Conservation (phyloP, 805 yeast genomes). For the Isabelozyma gotoi region DNA sequence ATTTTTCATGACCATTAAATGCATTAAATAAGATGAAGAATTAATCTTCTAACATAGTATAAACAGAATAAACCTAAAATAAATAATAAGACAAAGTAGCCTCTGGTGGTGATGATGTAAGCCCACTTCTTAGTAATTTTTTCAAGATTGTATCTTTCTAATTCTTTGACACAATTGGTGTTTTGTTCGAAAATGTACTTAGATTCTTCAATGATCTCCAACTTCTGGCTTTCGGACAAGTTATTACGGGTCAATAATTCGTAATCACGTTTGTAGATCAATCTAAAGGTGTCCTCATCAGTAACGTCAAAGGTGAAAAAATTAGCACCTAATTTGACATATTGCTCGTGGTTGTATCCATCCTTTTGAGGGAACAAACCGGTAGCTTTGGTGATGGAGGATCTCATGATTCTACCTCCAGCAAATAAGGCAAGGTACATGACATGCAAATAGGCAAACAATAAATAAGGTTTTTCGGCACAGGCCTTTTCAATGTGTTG, state of each 20-base stretch:
- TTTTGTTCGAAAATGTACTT: slow-evolving; percentile 64
- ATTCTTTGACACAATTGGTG: slow-evolving; percentile 59
- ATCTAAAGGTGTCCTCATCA: slow-evolving; percentile 64
- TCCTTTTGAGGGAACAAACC: slow-evolving; percentile 75
- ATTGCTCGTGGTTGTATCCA: slow-evolving; percentile 64
- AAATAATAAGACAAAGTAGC: slow-evolving; percentile 44
- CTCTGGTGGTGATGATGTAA: slow-evolving; percentile 52
- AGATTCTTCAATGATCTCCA: slow-evolving; percentile 67
- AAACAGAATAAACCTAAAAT: slow-evolving; percentile 30
- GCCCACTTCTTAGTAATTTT: slow-evolving; percentile 55
- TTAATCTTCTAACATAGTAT: slow-evolving; percentile 32
- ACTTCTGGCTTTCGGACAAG: slow-evolving; percentile 70
- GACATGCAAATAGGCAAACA: slow-evolving; percentile 82
- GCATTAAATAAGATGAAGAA: slow-evolving; percentile 13
- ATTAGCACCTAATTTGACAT: slow-evolving; percentile 62
- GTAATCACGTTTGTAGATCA: slow-evolving; percentile 69
- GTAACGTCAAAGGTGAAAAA: slow-evolving; percentile 69
- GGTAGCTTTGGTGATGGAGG: slow-evolving; percentile 61
- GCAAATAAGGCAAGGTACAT: slow-evolving; percentile 84
- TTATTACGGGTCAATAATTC: slow-evolving; percentile 72
- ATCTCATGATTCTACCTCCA: slow-evolving; percentile 75
- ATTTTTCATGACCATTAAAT: not conserved
- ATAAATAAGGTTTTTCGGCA: slow-evolving; percentile 62
- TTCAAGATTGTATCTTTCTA: slow-evolving; percentile 62
- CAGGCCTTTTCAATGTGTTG: slow-evolving; percentile 58